A percentile compares a stretch with the other conserved stretches of the same genome.
phyloP scores from a whole-genome alignment of 1,139 yeast species.

The Suhomyces guaymorum region DNA sequence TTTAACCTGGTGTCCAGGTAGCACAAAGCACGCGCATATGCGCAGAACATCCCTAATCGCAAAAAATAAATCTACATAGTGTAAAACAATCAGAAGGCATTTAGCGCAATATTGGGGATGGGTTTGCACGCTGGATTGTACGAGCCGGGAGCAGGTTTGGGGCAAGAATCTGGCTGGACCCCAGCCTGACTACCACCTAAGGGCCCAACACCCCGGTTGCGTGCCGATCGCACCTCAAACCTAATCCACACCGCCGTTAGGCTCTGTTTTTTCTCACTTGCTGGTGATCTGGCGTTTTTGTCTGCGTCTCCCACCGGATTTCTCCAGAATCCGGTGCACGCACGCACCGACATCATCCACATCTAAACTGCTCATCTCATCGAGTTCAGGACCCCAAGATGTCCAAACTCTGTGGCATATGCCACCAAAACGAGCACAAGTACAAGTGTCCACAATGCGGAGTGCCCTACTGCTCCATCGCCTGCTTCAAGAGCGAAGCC shows the following conservation, averaged over 20 bases:
- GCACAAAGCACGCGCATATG: slow-evolving; percentile 1
- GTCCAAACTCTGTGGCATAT: slow-evolving; percentile 42
- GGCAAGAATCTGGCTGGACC: too few species aligned
- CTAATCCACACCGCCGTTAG: too few species aligned
- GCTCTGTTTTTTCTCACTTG: too few species aligned
- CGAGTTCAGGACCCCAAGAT: slow-evolving; percentile 2
- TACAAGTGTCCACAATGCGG: slow-evolving; percentile 66
- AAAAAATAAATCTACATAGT: neutral
- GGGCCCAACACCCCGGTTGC: too few species aligned
- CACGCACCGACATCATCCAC: slow-evolving; percentile 2
- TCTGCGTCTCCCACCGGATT: too few species aligned
- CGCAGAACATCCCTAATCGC: slow-evolving; percentile 3
- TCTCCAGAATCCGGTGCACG: slow-evolving; percentile 1
- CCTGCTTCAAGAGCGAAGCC: slow-evolving; percentile 53
- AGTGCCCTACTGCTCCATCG: slow-evolving; percentile 51
- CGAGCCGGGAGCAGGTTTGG: too few species aligned
- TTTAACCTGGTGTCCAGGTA: neutral
- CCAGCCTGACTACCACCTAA: too few species aligned
- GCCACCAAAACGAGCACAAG: slow-evolving; percentile 42
- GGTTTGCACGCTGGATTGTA: too few species aligned
- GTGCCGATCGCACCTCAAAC: too few species aligned
- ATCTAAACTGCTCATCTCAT: slow-evolving; percentile 6
- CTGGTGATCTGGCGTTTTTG: too few species aligned
- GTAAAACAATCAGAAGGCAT: slow-evolving; percentile 4
- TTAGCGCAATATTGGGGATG: too few species aligned